Evolutionary conservation across 345 rosid genomes (phyloP).

Genomic region (Populus nigra): DNA sequence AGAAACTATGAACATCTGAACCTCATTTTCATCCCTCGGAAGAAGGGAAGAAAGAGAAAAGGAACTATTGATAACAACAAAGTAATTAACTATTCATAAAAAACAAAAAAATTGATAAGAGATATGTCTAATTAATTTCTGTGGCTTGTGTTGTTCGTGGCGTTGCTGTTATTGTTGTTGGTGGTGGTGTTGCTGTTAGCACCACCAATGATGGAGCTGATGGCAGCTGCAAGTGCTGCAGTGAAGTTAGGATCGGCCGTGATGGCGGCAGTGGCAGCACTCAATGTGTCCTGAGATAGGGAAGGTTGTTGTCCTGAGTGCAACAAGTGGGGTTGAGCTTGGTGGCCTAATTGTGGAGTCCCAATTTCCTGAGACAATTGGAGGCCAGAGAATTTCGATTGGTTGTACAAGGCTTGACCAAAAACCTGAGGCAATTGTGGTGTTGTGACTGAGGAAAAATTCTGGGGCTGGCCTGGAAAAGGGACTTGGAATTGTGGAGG

Average conservation of each 20-base stretch:
- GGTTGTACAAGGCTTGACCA: conserved; percentile 72
- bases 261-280: conserved; percentile 81
- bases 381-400: conserved; percentile 83
- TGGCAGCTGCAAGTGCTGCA: conserved; percentile 88
- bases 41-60: conserved; percentile 12
- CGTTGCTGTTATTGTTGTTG: conserved; percentile 13
- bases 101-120: neutral
- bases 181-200: conserved; percentile 27
- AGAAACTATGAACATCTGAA: conserved; percentile 36
- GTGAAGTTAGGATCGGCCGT: conserved; percentile 92
- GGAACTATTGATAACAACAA: neutral
- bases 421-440: conserved; percentile 54
- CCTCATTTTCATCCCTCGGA: conserved; percentile 22
- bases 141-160: conserved; percentile 29
- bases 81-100: neutral
- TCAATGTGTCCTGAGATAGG: conserved; percentile 47
- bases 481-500: conserved; percentile 43
- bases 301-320: conserved; percentile 20
- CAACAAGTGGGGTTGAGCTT: conserved; percentile 19
- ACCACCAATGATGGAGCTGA: conserved; percentile 72
- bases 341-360: conserved; percentile 40
- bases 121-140: conserved; percentile 20
- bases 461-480: conserved; percentile 39
- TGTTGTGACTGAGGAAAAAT: conserved; percentile 23
- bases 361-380: conserved; percentile 63